Conservation (phyloP, 225 moss, liverwort and hornwort species). For the Bryum argenteum region DNA sequence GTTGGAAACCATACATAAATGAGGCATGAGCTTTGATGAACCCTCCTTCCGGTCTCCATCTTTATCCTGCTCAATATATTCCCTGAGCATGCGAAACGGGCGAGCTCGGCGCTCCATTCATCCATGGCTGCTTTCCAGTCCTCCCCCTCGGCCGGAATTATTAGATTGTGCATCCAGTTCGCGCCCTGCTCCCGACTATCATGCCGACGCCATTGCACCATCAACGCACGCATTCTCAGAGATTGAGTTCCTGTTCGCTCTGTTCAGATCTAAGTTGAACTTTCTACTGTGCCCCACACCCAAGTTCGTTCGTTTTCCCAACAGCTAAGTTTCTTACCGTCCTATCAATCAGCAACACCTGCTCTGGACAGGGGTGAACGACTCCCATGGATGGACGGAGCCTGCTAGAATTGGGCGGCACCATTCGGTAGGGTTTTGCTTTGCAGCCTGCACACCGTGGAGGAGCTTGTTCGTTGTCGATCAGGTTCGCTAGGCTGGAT, state of each 20-base stretch:
- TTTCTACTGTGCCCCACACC: neutral
- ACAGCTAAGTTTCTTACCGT: neutral
- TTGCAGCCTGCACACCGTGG: neutral
- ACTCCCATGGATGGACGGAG: conserved; percentile 16
- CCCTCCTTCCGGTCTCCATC: conserved; percentile 2
- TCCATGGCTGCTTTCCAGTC: neutral
- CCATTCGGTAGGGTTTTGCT: neutral
- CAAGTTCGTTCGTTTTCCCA: neutral
- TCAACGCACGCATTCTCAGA: conserved; percentile 16
- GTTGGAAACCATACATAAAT: neutral
- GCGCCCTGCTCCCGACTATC: conserved; percentile 26
- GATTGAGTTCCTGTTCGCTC: neutral
- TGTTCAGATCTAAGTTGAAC: conserved; percentile 10
- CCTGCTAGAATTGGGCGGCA: neutral
- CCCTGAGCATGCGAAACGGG: conserved; percentile 7
- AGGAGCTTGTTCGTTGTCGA: no score
- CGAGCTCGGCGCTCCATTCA: conserved; percentile 34
- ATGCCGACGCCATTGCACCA: conserved; percentile 33
- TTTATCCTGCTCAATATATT: conserved; percentile 11
- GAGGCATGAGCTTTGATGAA: neutral
- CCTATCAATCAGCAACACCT: no score
- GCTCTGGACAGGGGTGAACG: neutral
- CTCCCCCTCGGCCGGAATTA: neutral
- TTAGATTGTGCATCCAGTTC: conserved; percentile 6
- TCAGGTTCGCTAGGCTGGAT: no score